phyloP scores from a whole-genome alignment of 805 yeast species.

The Candida silvatica region DNA sequence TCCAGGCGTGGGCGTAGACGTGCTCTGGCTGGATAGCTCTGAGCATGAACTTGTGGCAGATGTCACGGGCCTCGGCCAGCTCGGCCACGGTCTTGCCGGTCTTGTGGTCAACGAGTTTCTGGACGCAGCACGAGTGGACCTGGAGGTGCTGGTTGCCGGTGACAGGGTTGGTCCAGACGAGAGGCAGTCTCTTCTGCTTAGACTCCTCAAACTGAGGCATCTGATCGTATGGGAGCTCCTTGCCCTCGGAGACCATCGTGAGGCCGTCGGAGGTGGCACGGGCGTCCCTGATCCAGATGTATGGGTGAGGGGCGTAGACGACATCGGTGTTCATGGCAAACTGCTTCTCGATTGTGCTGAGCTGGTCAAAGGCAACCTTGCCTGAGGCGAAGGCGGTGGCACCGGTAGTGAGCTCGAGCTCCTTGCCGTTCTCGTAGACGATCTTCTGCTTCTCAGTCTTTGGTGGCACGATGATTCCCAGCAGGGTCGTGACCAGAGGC shows the following conservation, averaged over 20 bases:
- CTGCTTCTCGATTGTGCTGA: constrained; percentile 63
- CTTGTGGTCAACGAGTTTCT: constrained; percentile 43
- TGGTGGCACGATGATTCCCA: constrained; percentile 77
- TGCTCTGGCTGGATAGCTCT: constrained; percentile 72
- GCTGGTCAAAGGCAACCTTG: constrained; percentile 60
- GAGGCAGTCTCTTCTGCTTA: constrained; percentile 69
- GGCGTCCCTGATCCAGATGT: constrained; percentile 74
- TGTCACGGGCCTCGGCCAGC: constrained; percentile 66
- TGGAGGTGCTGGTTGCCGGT: constrained; percentile 79
- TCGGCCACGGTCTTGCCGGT: constrained; percentile 55
- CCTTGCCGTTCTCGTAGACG: constrained; percentile 61
- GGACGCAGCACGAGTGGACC: constrained; percentile 83
- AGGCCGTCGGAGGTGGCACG: constrained; percentile 80
- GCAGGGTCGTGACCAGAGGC: constrained; percentile 75
- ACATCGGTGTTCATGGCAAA: constrained; percentile 73
- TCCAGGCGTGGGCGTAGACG: constrained; percentile 79
- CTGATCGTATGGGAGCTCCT: constrained; percentile 56
- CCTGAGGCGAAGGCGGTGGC: constrained; percentile 89
- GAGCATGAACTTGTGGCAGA: constrained; percentile 68
- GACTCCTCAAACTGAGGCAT: constrained; percentile 79
- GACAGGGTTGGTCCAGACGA: constrained; percentile 90
- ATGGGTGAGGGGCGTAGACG: constrained; percentile 89
- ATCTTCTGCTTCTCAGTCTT: constrained; percentile 53
- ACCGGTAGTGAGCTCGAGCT: constrained; percentile 64
- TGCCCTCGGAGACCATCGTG: constrained; percentile 75